Base-by-base conservation (phyloP, 2,329 filamentous ascomycete genomes). In the Pseudocercospora cruenta region DNA sequence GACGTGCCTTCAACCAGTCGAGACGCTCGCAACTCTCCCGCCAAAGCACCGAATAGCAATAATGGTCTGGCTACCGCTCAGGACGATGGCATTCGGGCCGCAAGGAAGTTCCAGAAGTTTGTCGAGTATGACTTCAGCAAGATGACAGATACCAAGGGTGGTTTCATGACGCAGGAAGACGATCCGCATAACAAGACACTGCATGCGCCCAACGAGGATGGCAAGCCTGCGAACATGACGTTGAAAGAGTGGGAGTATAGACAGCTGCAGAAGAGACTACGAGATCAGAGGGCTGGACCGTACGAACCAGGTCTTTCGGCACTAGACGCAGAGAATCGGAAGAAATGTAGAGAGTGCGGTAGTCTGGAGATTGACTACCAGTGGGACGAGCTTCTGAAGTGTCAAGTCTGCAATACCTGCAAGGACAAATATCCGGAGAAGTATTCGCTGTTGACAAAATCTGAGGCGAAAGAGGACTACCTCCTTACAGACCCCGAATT, bases 111-210 rank as follows among this genome's bases (percentile, higher is more conserved):
- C 72, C 88, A 91, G 67, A 94, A 95, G 78, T 98, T 91, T 77
- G 94, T 99, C 75, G 95, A 99, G 76, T 98, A 97, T 81, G 95
- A 99, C 79, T 95, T 99, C 80, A 94, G 91, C 77, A 91, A 94
- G 80, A 98, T 99, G 93, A 96, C 91, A 6, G 95, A 99, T 78
- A 98, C 94, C 0, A 97, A 97, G 77, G 95, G 95, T 68, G 95
- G 95, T 0, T 99, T 99, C 79, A 80, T 99, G 70, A 91, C 90
- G n/a, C 86, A 87, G 0, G 91, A 94, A 68, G 95, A 99, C 76
- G 95, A 99, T 78, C 95, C 95, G 0, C 88, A 90, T 77, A 97
- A 97, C 76, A 90, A 90, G 71, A 92, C 90, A 8, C 83, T 94
- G 73, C 87, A 89, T 72, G 84, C 82, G 6, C 81, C 78, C 8